Percentiles rank a stretch among this genome's conserved stretches.
These are phyloP conservation scores for Aegilops umbellulata DNA, from an alignment of 176 grass and related monocot genomes.

Conservation along the genomic window DNA sequence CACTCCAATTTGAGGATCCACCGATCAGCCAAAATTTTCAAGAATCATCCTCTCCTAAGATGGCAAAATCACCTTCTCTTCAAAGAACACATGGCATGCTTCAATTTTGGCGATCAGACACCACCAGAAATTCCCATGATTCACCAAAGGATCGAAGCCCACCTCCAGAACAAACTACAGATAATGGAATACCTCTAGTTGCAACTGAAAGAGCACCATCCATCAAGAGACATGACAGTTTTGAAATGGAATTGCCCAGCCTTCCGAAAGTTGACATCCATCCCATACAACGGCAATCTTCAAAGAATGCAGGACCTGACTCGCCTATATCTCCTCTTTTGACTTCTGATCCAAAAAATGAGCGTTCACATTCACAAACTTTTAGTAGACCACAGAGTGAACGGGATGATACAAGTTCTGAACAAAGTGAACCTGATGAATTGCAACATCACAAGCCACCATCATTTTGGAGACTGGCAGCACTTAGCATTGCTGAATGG, in stretches of 20 bases:
- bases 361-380: conserved; percentile 97
- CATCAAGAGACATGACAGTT: conserved; percentile 91
- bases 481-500: conserved; percentile 97
- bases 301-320: conserved; percentile 90
- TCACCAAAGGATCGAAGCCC: conserved; percentile 86
- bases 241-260: conserved; percentile 86
- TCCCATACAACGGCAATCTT: conserved; percentile 75
- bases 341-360: conserved; percentile 93
- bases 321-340: conserved; percentile 98
- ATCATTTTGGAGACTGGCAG: conserved; percentile 93
- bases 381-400: conserved; percentile 85
- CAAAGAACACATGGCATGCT: conserved; percentile 76
- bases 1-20: conserved; percentile 70
- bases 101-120: conserved; percentile 63
- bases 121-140: conserved; percentile 76
- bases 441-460: conserved; percentile 67
- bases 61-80: conserved; percentile 96
- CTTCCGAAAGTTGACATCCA: conserved; percentile 97
- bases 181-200: conserved; percentile 57
- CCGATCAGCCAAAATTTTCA: conserved; percentile 52
- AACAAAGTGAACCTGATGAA: conserved; percentile 64
- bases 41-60: conserved; percentile 84
- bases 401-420: conserved; percentile 59
- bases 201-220: conserved; percentile 63
- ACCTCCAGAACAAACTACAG: conserved; percentile 60